Evolutionary conservation across 2,329 filamentous ascomycete species (phyloP).

Genomic region (Colletotrichum eleusines): DNA sequence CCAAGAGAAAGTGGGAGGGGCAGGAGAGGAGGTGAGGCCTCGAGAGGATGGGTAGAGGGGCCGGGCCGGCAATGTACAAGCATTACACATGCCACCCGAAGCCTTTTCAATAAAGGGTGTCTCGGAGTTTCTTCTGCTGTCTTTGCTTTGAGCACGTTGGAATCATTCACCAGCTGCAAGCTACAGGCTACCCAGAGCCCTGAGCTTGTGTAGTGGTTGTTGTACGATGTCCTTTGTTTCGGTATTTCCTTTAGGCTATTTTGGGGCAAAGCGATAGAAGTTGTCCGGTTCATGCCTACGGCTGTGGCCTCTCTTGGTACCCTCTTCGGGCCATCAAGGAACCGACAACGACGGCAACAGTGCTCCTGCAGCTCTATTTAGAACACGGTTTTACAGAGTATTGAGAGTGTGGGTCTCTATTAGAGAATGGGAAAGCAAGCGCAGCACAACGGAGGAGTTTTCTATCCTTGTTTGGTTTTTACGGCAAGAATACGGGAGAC

Average conservation of each 20-base stretch:
- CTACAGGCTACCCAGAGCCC: neutral
- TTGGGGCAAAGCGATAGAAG: neutral
- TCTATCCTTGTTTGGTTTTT: neutral
- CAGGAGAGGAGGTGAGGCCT: neutral
- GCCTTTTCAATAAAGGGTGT: slow-evolving; percentile 6
- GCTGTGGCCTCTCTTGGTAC: neutral
- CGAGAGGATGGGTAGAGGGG: neutral
- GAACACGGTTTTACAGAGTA: neutral
- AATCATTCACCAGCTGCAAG: neutral
- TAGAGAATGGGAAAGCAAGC: neutral
- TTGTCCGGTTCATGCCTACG: neutral
- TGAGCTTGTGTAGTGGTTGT: neutral
- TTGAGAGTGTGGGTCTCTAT: neutral
- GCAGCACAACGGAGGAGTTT: neutral
- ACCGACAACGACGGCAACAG: neutral
- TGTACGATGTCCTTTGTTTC: neutral
- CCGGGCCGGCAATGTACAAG: neutral
- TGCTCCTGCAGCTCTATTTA: no score
- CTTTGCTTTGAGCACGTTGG: slow-evolving; percentile 13
- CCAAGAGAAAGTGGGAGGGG: slow-evolving; percentile 27
- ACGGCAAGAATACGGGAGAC: neutral
- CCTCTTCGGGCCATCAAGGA: neutral
- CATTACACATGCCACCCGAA: neutral
- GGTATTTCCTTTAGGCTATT: neutral
- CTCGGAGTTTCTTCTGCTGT: neutral